phyloP scores from a whole-genome alignment of 768 basidiomycete species.

The Omphalotus guepiniiformis region DNA sequence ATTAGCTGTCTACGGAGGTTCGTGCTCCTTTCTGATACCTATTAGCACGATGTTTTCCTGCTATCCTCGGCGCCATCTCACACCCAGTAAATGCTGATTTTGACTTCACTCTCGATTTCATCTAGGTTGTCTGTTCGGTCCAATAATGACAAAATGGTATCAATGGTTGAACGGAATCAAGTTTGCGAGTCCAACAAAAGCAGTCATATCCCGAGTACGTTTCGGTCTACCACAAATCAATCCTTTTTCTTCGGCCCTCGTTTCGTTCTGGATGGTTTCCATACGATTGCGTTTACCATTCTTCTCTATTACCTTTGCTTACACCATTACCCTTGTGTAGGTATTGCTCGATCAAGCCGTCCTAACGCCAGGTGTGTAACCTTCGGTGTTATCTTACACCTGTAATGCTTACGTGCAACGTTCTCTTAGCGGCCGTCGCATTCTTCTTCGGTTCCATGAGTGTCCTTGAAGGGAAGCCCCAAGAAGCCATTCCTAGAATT shows the following conservation, averaged over 20 bases:
- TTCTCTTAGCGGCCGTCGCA: conserved; percentile 35
- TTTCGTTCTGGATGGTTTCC: background rate
- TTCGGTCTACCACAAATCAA: no score
- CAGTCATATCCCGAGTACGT: conserved; percentile 58
- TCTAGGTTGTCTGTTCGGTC: conserved; percentile 70
- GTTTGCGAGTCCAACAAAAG: conserved; percentile 57
- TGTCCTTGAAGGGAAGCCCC: conserved; percentile 50
- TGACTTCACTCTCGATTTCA: background rate
- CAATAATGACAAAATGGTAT: conserved; percentile 81
- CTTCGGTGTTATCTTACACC: background rate
- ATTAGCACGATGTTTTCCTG: background rate
- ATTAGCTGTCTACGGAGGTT: conserved; percentile 71
- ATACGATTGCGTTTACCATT: background rate
- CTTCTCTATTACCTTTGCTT: background rate
- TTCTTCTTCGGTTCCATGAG: conserved; percentile 46
- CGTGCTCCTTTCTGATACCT: conserved; percentile 6
- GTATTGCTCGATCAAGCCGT: conserved; percentile 81
- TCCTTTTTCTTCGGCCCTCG: no score
- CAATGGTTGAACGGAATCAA: conserved; percentile 65
- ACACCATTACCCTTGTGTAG: conserved; percentile 35
- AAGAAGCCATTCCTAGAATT: conserved; percentile 37
- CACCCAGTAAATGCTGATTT: no score
- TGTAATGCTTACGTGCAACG: background rate
- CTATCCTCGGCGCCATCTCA: background rate
- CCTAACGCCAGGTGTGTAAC: conserved; percentile 58